phyloP scores from a whole-genome alignment of 805 yeast genomes.

The Nakazawaea anatomiae region DNA sequence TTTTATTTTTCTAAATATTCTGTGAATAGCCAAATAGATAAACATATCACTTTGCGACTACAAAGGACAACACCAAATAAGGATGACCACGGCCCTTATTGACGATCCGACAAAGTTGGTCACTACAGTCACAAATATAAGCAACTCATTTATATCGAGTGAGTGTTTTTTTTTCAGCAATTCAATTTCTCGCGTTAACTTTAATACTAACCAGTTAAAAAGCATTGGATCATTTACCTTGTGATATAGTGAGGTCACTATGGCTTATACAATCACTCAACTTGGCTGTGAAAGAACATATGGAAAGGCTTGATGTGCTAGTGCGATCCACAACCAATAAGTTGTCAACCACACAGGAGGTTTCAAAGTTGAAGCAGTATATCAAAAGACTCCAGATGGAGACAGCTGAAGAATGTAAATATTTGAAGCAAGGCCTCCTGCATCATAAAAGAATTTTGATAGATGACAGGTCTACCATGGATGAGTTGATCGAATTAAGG shows the following conservation, averaged over 20 bases:
- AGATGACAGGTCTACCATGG: constrained; percentile 21
- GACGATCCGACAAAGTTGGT: constrained; percentile 11
- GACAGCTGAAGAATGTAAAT: constrained; percentile 19
- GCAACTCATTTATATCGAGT: constrained; percentile 28
- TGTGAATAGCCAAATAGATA: too few species aligned
- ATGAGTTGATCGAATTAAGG: constrained; percentile 14
- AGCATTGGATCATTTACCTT: constrained; percentile 30
- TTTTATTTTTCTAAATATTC: too few species aligned
- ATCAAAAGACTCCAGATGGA: constrained; percentile 13
- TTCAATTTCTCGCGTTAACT: background rate
- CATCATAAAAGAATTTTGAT: constrained; percentile 18
- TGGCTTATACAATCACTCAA: constrained; percentile 30
- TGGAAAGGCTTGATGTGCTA: constrained; percentile 8
- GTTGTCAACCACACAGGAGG: constrained; percentile 5
- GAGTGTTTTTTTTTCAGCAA: background rate
- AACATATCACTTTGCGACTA: too few species aligned
- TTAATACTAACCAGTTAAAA: background rate
- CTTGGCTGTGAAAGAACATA: constrained; percentile 17
- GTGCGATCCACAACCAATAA: background rate
- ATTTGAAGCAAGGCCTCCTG: constrained; percentile 14
- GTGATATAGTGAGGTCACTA: constrained; percentile 29
- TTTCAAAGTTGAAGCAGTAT: constrained; percentile 11
- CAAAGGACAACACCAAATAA: too few species aligned
- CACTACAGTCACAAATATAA: constrained; percentile 23
- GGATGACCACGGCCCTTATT: background rate